phyloP scores from a whole-genome alignment of 306 rosid species.

The Erythrophleum fordii region DNA sequence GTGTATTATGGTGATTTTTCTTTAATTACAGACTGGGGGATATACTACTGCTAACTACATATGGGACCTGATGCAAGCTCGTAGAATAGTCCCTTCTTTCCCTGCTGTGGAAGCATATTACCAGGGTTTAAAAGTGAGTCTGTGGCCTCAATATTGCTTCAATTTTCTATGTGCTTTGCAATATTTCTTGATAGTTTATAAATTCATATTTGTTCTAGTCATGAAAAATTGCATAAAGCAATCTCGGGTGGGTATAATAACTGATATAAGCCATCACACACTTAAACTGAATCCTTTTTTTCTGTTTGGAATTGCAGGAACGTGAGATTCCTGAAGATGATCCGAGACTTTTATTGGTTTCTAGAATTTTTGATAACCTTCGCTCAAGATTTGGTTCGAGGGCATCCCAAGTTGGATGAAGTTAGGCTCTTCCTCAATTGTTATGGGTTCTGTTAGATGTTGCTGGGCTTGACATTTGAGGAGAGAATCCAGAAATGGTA shows the following conservation, averaged over 20 bases:
- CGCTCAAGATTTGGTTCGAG: constrained; percentile 47
- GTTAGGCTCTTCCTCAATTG: constrained; percentile 10
- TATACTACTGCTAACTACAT: constrained; percentile 84
- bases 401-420: constrained; percentile 3
- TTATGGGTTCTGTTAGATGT: constrained; percentile 27
- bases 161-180: constrained; percentile 7
- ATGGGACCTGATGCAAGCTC: constrained; percentile 90
- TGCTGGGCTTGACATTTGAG: constrained; percentile 23
- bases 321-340: constrained; percentile 87
- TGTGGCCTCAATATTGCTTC: constrained; percentile 33
- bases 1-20: constrained; percentile 23
- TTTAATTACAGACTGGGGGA: constrained; percentile 75
- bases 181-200: constrained; percentile 27
- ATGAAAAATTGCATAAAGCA: neutral
- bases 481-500: constrained; percentile 18
- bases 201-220: constrained; percentile 6
- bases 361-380: constrained; percentile 47
- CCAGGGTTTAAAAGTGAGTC: constrained; percentile 83
- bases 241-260: neutral
- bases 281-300: neutral
- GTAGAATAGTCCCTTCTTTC: constrained; percentile 47
- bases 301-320: constrained; percentile 49
- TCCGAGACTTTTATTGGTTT: constrained; percentile 69
- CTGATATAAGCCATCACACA: neutral
- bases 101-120: constrained; percentile 81